Percentiles rank a stretch among this genome's conserved stretches.
Evolutionary conservation across 2,329 filamentous ascomycete species (phyloP).

Genomic region (Phyllosticta citrichinensis): DNA sequence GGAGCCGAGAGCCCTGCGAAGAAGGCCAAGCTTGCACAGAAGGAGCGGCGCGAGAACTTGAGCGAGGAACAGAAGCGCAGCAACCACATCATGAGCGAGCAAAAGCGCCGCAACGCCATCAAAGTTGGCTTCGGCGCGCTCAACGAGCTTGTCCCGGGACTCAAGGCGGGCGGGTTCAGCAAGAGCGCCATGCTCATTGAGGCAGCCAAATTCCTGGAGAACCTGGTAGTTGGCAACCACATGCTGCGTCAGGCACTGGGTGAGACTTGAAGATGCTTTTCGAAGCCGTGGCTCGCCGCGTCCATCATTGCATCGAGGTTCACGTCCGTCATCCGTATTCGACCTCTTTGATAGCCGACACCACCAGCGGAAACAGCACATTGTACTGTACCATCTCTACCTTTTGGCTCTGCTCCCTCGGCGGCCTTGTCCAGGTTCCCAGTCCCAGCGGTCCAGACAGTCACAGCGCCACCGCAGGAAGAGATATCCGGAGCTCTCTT

Average conservation of each 20-base stretch:
- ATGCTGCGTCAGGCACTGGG: constrained; percentile 4
- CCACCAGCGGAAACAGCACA: no score
- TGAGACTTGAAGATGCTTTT: not conserved
- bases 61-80: constrained; percentile 71
- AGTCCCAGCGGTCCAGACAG: no score
- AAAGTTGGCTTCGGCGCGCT: constrained; percentile 75
- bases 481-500: no score
- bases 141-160: constrained; percentile 63
- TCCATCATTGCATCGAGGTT: no score
- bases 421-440: no score
- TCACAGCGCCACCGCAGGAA: no score
- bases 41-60: constrained; percentile 43
- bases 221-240: constrained; percentile 56
- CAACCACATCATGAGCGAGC: constrained; percentile 81
- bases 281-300: no score
- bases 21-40: not conserved
- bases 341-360: no score
- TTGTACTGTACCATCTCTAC: no score
- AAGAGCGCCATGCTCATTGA: constrained; percentile 72
- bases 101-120: constrained; percentile 74
- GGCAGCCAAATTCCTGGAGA: constrained; percentile 68
- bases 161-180: constrained; percentile 52
- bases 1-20: not conserved
- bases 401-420: no score
- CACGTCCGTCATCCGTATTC: no score